Evolutionary conservation across 1,284 basidiomycete species (phyloP).

Genomic region (Waitea zeae): DNA sequence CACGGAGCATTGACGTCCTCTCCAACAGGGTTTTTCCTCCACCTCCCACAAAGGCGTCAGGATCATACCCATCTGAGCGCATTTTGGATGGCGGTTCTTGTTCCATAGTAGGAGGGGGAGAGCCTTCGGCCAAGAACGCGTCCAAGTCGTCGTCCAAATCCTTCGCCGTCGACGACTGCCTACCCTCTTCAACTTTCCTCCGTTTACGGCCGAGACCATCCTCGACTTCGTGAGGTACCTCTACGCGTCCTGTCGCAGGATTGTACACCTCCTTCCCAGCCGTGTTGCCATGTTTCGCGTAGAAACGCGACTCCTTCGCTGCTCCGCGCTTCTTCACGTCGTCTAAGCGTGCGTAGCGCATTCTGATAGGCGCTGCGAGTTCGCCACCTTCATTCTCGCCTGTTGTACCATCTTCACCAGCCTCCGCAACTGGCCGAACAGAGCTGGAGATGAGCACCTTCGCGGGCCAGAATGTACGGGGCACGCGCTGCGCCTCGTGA

Average conservation of each 20-base stretch:
- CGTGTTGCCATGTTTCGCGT: conserved; percentile 45
- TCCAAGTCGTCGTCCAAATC: conserved; percentile 45
- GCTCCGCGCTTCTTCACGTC: conserved; percentile 65
- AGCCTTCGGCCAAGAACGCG: conserved; percentile 33
- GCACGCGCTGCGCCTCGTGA: conserved; percentile 46
- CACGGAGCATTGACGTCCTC: conserved; percentile 28
- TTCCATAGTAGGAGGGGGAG: conserved; percentile 11
- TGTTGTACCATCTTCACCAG: conserved; percentile 44
- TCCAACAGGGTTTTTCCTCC: conserved; percentile 34
- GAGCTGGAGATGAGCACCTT: conserved; percentile 60
- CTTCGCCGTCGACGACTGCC: conserved; percentile 15
- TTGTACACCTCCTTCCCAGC: conserved; percentile 36
- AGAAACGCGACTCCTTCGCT: conserved; percentile 51
- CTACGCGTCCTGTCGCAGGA: conserved; percentile 14
- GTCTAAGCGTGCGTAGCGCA: conserved; percentile 51
- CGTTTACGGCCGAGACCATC: conserved; percentile 5
- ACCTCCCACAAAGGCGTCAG: conserved; percentile 28
- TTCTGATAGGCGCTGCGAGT: conserved; percentile 41
- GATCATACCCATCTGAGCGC: conserved; percentile 50
- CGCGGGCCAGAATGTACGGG: conserved; percentile 57
- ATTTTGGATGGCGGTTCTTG: conserved; percentile 38
- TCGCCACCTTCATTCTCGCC: conserved; percentile 44
- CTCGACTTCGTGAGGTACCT: conserved; percentile 2
- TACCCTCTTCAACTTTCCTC: too few species aligned
- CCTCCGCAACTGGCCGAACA: too few species aligned